phyloP scores from a whole-genome alignment of 148 eudicot genomes.

The Agrostemma githago region DNA sequence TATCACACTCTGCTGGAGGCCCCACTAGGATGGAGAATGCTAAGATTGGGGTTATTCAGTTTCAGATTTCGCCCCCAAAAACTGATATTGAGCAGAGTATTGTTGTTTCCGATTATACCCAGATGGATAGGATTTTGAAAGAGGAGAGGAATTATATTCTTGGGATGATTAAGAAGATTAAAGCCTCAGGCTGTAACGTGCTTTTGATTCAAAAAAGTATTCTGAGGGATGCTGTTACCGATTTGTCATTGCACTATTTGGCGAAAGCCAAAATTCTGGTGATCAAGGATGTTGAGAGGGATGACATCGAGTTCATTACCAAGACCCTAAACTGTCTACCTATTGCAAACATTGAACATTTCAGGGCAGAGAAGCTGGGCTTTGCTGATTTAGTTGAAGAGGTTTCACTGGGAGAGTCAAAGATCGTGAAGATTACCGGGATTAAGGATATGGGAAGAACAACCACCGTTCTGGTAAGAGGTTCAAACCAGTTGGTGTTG shows the following conservation, averaged over 20 bases:
- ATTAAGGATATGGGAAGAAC: conserved; percentile 94
- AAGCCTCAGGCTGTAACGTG: conserved; percentile 89
- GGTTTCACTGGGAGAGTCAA: conserved; percentile 75
- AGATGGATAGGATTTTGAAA: conserved; percentile 94
- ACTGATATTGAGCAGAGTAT: conserved; percentile 96
- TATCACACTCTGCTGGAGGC: conserved; percentile 77
- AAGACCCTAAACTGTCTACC: conserved; percentile 93
- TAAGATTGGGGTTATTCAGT: conserved; percentile 86
- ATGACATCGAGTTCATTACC: conserved; percentile 95
- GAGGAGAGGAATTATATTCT: conserved; percentile 93
- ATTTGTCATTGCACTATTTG: conserved; percentile 87
- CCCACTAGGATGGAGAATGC: conserved; percentile 87
- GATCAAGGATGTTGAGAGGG: conserved; percentile 89
- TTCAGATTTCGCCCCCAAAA: conserved; percentile 91
- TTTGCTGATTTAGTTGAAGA: conserved; percentile 86
- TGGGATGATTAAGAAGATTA: conserved; percentile 94
- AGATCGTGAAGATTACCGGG: conserved; percentile 84
- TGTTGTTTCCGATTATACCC: conserved; percentile 84
- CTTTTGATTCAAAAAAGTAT: conserved; percentile 96
- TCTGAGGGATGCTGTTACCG: conserved; percentile 94
- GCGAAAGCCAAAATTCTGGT: conserved; percentile 96
- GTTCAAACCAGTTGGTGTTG: conserved; percentile 82
- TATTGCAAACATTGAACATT: conserved; percentile 89
- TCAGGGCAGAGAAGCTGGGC: conserved; percentile 85
- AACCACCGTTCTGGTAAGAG: conserved; percentile 81